Conservation (phyloP, 2,329 filamentous ascomycete genomes). For the Ophiosphaerella narmari region DNA sequence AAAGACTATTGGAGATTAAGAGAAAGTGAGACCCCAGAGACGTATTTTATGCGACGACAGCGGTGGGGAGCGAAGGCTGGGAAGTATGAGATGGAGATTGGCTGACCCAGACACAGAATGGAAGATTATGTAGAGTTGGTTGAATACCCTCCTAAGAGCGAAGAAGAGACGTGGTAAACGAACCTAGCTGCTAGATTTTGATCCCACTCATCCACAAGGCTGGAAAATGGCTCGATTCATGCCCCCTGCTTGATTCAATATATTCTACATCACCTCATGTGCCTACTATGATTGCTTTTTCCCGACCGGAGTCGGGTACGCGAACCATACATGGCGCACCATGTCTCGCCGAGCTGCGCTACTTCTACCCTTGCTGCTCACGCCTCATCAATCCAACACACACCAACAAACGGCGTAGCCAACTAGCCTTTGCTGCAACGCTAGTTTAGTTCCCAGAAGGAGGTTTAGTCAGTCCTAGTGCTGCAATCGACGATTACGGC, state of each 20-base stretch:
- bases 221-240: not conserved
- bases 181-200: not conserved
- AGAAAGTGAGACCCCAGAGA: conserved; percentile 34
- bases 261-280: no score
- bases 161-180: not conserved
- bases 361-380: not conserved
- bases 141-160: not conserved
- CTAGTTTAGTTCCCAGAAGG: conserved; percentile 6
- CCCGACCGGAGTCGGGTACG: no score
- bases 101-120: conserved; percentile 15
- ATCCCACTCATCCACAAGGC: not conserved
- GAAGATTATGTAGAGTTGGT: conserved; percentile 9
- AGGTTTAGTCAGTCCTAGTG: conserved; percentile 13
- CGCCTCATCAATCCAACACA: not conserved
- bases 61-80: conserved; percentile 36
- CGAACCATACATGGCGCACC: no score
- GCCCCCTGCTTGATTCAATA: not conserved
- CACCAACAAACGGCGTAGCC: not conserved
- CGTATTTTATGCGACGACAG: conserved; percentile 35
- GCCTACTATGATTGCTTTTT: no score
- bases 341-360: not conserved
- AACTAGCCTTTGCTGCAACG: not conserved
- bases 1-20: conserved; percentile 29
- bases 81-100: conserved; percentile 15
- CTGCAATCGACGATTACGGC: conserved; percentile 11